Percentiles rank a stretch among this genome's conserved stretches.
These are phyloP conservation scores for Amborella trichopoda DNA, from an alignment of 164 flowering plant genomes.

Conservation along the genomic window DNA sequence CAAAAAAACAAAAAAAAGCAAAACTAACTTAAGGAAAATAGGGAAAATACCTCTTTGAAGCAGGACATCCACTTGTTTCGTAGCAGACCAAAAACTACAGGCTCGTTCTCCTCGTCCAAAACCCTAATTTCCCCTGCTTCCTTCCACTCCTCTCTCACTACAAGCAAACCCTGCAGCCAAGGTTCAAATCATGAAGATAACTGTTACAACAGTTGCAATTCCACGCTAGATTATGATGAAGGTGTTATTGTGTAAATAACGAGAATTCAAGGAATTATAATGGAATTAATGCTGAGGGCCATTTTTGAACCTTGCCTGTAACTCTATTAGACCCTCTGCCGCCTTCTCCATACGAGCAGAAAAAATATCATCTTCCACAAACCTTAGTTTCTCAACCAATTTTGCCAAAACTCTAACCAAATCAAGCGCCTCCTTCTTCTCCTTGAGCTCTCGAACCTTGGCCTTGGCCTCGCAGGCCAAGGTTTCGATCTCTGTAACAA, in stretches of 20 bases:
- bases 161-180: conserved; percentile 44
- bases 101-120: conserved; percentile 28
- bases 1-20: background rate
- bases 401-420: conserved; percentile 35
- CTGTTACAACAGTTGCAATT: no score
- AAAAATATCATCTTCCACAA: conserved; percentile 33
- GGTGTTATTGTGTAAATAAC: no score
- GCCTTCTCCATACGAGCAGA: conserved; percentile 44
- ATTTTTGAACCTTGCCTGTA: no score
- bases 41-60: conserved; percentile 56
- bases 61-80: conserved; percentile 61
- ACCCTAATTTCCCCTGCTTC: background rate
- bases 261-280: no score
- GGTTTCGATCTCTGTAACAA: conserved; percentile 32
- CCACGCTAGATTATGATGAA: no score
- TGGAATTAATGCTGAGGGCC: no score
- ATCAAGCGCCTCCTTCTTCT: conserved; percentile 42
- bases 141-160: conserved; percentile 17
- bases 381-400: conserved; percentile 30
- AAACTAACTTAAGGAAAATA: background rate
- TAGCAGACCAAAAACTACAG: conserved; percentile 51
- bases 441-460: conserved; percentile 32
- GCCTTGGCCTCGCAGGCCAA: conserved; percentile 21
- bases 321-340: conserved; percentile 42
- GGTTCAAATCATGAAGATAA: no score